phyloP scores from a whole-genome alignment of 371 early-diverging fungal genomes.

The Mucor indicus region DNA sequence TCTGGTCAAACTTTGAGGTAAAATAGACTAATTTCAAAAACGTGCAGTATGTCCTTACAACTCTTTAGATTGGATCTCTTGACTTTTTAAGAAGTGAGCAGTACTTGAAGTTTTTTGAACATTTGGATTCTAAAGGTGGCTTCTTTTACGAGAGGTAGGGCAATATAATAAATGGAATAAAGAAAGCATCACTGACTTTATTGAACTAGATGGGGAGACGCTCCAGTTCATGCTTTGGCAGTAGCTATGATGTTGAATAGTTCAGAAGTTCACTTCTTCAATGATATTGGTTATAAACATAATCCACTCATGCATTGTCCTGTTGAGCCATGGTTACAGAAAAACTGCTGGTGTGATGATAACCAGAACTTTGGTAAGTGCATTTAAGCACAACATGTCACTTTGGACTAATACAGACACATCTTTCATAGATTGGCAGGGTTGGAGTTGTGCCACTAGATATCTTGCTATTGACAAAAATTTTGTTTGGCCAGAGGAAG shows the following conservation, averaged over 20 bases:
- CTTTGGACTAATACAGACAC: background rate
- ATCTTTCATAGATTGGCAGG: constrained; percentile 28
- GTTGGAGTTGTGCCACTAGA: constrained; percentile 39
- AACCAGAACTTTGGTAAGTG: constrained; percentile 49
- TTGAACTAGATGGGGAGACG: constrained; percentile 51
- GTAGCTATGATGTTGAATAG: constrained; percentile 77
- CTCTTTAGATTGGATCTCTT: constrained; percentile 75
- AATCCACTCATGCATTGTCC: constrained; percentile 70
- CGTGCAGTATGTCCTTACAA: no score
- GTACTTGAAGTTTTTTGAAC: constrained; percentile 78
- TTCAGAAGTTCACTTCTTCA: constrained; percentile 87
- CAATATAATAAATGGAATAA: no score
- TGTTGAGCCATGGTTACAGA: constrained; percentile 43
- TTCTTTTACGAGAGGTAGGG: constrained; percentile 93
- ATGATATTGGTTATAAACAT: constrained; percentile 84
- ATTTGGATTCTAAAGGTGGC: constrained; percentile 77
- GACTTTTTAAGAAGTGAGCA: constrained; percentile 70
- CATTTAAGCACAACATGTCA: constrained; percentile 66
- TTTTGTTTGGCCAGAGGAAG: constrained; percentile 32
- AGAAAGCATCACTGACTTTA: no score
- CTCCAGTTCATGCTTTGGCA: constrained; percentile 89
- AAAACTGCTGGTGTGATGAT: constrained; percentile 54
- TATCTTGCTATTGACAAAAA: constrained; percentile 17
- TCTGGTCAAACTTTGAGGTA: constrained; percentile 70
- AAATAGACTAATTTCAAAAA: no score